Evolutionary conservation across 495 filamentous ascomycete genomes (phyloP).

Genomic region (Delitschia confertaspora): DNA sequence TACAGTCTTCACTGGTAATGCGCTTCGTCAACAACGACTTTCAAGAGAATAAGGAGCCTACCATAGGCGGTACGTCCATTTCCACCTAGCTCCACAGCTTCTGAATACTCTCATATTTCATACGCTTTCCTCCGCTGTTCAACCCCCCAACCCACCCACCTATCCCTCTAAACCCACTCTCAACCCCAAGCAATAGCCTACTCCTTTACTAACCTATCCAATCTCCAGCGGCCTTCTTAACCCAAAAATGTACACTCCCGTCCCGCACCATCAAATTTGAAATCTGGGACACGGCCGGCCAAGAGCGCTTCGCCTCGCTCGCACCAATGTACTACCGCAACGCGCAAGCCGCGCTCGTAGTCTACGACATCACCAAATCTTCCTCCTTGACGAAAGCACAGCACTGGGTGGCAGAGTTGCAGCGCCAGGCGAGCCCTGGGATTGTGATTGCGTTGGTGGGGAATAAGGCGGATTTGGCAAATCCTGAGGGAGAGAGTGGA

Average conservation of each 20-base stretch:
- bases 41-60: constrained; percentile 99
- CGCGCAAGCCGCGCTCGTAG: constrained; percentile 94
- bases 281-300: constrained; percentile 98
- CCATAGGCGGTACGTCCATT: constrained; percentile 76
- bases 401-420: constrained; percentile 97
- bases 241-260: constrained; percentile 95
- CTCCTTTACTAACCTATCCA: background rate
- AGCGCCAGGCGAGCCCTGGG: constrained; percentile 92
- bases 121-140: background rate
- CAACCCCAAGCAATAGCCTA: background rate
- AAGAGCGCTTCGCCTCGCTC: constrained; percentile 93
- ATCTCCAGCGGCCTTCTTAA: constrained; percentile 93
- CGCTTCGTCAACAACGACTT: constrained; percentile 99
- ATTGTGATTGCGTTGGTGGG: constrained; percentile 97
- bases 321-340: constrained; percentile 99
- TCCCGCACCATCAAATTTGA: constrained; percentile 98
- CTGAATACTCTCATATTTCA: constrained; percentile 1
- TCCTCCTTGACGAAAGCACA: constrained; percentile 92
- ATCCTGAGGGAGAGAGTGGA: constrained; percentile 26
- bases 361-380: constrained; percentile 97
- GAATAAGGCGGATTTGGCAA: constrained; percentile 85
- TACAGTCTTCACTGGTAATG: constrained; percentile 91
- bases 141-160: background rate
- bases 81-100: background rate
- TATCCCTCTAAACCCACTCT: background rate